Evolutionary conservation across 225 moss, liverwort and hornwort genomes (phyloP).

Genomic region (Asterella californica): DNA sequence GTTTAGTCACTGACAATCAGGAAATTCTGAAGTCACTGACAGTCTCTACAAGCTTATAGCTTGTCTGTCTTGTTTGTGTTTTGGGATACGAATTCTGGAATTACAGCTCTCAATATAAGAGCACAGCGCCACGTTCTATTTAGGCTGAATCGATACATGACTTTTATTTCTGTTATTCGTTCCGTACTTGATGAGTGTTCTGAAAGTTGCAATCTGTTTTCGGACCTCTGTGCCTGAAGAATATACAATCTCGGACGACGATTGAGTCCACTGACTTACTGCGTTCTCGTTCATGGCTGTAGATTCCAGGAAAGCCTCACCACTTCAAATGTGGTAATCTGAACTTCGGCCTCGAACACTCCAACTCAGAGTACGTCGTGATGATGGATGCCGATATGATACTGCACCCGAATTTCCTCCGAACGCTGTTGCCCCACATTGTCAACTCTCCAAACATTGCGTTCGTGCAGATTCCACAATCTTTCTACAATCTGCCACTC

Average conservation of each 20-base stretch:
- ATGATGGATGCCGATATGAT: slow-evolving; percentile 70
- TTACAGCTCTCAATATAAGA: no score
- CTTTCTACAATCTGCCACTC: slow-evolving; percentile 44
- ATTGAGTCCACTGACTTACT: no score
- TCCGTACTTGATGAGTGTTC: background rate
- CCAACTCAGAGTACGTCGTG: slow-evolving; percentile 51
- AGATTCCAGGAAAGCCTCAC: slow-evolving; percentile 48
- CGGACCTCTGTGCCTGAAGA: no score
- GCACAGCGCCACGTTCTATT: no score
- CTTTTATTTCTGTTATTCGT: background rate
- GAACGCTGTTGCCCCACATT: slow-evolving; percentile 48
- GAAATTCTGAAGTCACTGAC: no score
- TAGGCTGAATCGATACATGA: background rate
- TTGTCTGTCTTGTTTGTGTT: no score
- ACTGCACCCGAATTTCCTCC: slow-evolving; percentile 42
- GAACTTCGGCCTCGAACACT: slow-evolving; percentile 48
- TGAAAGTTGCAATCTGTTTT: no score
- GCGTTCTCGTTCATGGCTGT: background rate
- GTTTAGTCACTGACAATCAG: no score
- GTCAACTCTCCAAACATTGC: slow-evolving; percentile 37
- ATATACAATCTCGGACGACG: no score
- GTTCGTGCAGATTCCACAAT: slow-evolving; percentile 54
- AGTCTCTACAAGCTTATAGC: no score
- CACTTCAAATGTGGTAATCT: slow-evolving; percentile 64
- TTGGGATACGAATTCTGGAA: no score